A percentile compares a stretch with the other conserved stretches of the same genome.
phyloP scores from a whole-genome alignment of 768 basidiomycete genomes.

The Coprinellus micaceus region DNA sequence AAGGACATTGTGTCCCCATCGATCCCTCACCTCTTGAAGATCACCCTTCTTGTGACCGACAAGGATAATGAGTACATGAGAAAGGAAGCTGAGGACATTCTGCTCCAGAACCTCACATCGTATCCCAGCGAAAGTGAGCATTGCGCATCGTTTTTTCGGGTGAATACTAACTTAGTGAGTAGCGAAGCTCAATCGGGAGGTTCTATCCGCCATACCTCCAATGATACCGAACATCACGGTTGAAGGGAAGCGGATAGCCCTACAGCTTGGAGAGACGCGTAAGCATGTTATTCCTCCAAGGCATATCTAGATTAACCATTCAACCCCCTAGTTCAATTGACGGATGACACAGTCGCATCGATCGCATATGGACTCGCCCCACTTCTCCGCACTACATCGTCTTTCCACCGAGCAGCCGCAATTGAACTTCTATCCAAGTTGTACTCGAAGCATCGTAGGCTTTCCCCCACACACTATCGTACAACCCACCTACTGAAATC shows the following conservation, averaged over 20 bases:
- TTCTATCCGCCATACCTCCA: background rate
- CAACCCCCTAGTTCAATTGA: background rate
- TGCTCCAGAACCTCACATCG: background rate
- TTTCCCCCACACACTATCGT: background rate
- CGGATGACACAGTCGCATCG: background rate
- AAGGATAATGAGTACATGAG: background rate
- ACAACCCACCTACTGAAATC: background rate
- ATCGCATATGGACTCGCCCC: background rate
- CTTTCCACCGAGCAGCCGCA: background rate
- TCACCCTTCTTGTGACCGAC: background rate
- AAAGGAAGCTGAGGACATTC: background rate
- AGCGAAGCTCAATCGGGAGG: background rate
- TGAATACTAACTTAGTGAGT: background rate
- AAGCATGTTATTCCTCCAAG: background rate
- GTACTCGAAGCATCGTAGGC: background rate
- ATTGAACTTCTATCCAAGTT: background rate
- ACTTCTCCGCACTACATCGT: background rate
- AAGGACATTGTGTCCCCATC: background rate
- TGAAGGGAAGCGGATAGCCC: background rate
- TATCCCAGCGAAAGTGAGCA: background rate
- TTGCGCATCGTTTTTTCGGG: background rate
- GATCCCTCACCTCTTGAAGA: background rate
- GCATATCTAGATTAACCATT: background rate
- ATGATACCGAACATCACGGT: background rate
- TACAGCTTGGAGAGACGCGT: background rate